Evolutionary conservation across 1,284 basidiomycete genomes (phyloP), one percentile per base, ranked within the genome.

Genomic region (Leccinum pallidistipes): DNA sequence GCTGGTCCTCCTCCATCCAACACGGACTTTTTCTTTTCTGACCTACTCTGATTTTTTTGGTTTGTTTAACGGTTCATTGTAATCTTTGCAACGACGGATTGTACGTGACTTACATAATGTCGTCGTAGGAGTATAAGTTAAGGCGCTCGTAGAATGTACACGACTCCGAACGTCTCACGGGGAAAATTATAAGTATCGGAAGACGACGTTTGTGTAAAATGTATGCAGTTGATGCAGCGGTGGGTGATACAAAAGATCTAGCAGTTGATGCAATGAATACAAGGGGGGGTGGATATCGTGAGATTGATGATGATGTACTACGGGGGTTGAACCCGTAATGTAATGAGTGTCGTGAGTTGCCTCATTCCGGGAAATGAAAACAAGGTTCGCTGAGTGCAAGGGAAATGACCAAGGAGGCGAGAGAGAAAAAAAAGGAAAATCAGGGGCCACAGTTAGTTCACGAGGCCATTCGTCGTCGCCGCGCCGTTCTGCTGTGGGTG

Each of bases 21-120:
- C 67, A 86, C 84, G 57, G 93, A 95, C 73, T 96, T 94, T 76
- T 95, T 91, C 79, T 96, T 94, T 74, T 91, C 94, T 11, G 91
- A 86, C 79, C 65, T 82, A 76, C 63, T 74, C 59, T 74, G 59
- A 60, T 47, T 24, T 24, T 52, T 54, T 45, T 11, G 3, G 6
- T 24, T 24, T 24, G 24, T 27, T 3, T 64, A 67, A 50, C 2
- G 5, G 43, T 8, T 55, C 47, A 24, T 27, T 63, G 64, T 67
- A 65, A 61, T 62, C 58, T 34, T 53, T 53, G 34, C 45, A 47
- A 21, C 43, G 14, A 21, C 43, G 43, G 11, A 12, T 21, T 47
- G 18, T 21, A 21, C 18, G 45, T 47, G 45, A 47, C 45, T 47
- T 61, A 58, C 11, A 18, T 45, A 8, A 38, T 29, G 57, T 43